phyloP scores from a whole-genome alignment of 225 moss, liverwort and hornwort species.

The Climacium dendroides region DNA sequence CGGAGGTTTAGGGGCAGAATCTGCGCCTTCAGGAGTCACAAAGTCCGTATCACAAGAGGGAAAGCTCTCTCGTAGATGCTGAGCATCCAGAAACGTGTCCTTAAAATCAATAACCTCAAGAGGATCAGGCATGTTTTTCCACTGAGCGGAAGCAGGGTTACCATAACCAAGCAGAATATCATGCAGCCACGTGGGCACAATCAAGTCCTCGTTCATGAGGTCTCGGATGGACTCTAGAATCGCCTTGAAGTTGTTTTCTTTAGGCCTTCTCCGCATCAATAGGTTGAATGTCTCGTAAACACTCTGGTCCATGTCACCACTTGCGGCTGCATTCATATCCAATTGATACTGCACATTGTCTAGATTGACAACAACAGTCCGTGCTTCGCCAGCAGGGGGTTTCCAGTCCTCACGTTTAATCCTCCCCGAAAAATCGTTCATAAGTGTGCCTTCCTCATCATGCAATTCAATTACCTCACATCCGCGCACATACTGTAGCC shows the following conservation, averaged over 20 bases:
- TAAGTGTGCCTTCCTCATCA: conserved; percentile 83
- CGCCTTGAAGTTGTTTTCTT: conserved; percentile 99
- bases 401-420: conserved; percentile 97
- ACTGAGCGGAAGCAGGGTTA: conserved; percentile 89
- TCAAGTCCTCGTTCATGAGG: conserved; percentile 97
- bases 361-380: conserved; percentile 73
- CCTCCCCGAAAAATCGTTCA: conserved; percentile 97
- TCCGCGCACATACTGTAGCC: conserved; percentile 81
- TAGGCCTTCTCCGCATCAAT: conserved; percentile 85
- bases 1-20: conserved; percentile 71
- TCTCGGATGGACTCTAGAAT: conserved; percentile 96
- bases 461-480: conserved; percentile 95
- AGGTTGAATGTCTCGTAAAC: conserved; percentile 87
- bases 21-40: conserved; percentile 60
- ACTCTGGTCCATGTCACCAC: conserved; percentile 51
- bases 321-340: conserved; percentile 63
- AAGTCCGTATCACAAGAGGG: conserved; percentile 67
- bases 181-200: conserved; percentile 94
- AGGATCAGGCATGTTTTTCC: conserved; percentile 82
- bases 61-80: conserved; percentile 86
- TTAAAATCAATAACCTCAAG: conserved; percentile 84
- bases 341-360: conserved; percentile 97
- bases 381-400: conserved; percentile 83
- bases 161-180: conserved; percentile 97
- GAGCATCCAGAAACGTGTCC: conserved; percentile 88